Conservation (phyloP, 805 yeast genomes). For the Wickerhamiella occidentalis region DNA sequence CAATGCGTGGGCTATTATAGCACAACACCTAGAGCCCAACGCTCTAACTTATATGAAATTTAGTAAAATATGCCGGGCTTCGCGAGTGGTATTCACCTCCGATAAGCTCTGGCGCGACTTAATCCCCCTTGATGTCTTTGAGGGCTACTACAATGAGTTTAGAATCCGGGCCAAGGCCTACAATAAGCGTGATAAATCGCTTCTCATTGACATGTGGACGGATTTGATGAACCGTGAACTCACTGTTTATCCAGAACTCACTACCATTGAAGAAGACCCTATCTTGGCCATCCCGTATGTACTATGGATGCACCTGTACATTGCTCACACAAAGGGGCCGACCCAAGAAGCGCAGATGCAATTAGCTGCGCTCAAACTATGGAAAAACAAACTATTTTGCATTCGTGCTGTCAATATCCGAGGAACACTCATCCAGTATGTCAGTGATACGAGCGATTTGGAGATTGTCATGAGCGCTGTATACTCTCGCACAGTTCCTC, state of each 20-base stretch:
- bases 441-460: background rate
- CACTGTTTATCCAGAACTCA: background rate
- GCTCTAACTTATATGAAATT: background rate
- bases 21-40: background rate
- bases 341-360: background rate
- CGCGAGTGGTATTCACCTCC: background rate
- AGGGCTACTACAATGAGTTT: background rate
- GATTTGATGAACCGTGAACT: background rate
- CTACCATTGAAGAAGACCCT: background rate
- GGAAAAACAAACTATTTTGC: background rate
- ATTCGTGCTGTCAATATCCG: background rate
- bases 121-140: background rate
- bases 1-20: background rate
- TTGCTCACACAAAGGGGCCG: background rate
- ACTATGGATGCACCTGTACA: background rate
- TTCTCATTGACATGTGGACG: background rate
- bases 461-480: background rate
- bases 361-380: background rate
- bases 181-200: too few species aligned
- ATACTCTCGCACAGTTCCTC: background rate
- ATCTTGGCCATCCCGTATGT: background rate
- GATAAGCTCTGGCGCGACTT: slow-evolving; percentile 1
- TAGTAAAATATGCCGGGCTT: background rate
- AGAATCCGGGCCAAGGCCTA: background rate
- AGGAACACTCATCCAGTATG: background rate